Evolutionary conservation across 2,329 filamentous ascomycete species (phyloP), one percentile per base, ranked within the genome.

Genomic region (Ophiostoma himal-ulmi): DNA sequence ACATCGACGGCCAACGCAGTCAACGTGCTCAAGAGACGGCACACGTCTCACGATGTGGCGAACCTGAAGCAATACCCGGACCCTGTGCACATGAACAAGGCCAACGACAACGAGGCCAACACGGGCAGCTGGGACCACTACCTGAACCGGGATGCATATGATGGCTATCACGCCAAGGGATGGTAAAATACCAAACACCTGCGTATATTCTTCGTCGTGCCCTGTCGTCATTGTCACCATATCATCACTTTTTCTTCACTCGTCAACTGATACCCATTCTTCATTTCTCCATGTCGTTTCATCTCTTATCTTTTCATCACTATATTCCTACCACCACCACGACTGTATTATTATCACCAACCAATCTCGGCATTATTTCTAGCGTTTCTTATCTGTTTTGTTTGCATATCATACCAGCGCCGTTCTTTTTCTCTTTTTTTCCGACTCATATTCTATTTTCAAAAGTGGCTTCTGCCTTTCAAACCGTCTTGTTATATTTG

Each of bases 11-110:
- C 90, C 76, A 94, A 94, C 74, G 93, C 94, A 0, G 92, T 94
- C 70, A 62, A 62, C 5, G 57, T 67, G n/a, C 85, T 97, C 71
- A 96, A 97, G 83, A 88, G 94, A 73, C 86, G 93, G 72, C 93
- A 97, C 78, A 97, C 94, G 8, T 92, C 94, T 2, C 91, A 94
- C 74, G 94, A 97, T 77, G 89, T 97, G 73, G 91, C 92, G 73
- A 96, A 96, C 79, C 84, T 98, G 62, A 91, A 90, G 81, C 88
- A 95, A 78, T 92, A 91, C 76, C 91, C 92, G 5, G 89, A 91
- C 74, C 85, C 84, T 76, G 80, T 83, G 2, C 86, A 83, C 79
- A 86, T 86, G 80, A 83, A 85, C 80, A 83, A 54, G 20, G 34
- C 52, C 60, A 44, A 84, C 71, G 87, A 84, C 70, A 86, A 81